Percentiles rank a stretch among this genome's conserved stretches.
Conservation (phyloP, 1,284 basidiomycete genomes). For the Ganoderma leucocontextum region DNA sequence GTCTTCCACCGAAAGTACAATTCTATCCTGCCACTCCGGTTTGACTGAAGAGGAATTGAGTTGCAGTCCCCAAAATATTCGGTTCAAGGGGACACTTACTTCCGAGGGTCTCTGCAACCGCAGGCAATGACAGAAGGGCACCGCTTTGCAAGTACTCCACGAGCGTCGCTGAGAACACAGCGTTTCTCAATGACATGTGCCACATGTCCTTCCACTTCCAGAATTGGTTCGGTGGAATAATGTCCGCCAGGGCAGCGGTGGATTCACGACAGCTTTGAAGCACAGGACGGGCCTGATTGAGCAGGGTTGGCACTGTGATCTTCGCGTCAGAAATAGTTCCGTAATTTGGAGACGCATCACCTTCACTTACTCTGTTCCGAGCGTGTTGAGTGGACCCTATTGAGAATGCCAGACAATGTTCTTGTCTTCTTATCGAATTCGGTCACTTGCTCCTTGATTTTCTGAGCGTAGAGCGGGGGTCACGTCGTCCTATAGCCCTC, state of each 20-base stretch:
- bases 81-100: conserved; percentile 54
- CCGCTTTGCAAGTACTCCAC: conserved; percentile 71
- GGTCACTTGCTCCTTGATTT: conserved; percentile 77
- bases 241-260: conserved; percentile 56
- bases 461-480: conserved; percentile 49
- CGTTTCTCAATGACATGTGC: conserved; percentile 68
- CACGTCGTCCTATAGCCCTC: neutral
- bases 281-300: conserved; percentile 63
- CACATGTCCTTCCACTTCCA: conserved; percentile 88
- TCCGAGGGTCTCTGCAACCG: conserved; percentile 64
- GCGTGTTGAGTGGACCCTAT: conserved; percentile 81
- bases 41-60: conserved; percentile 56
- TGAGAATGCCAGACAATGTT: conserved; percentile 69
- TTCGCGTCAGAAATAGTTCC: neutral
- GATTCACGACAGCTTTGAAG: conserved; percentile 62
- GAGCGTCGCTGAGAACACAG: conserved; percentile 72
- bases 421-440: conserved; percentile 79
- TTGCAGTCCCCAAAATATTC: no score
- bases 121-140: conserved; percentile 64
- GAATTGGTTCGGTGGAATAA: conserved; percentile 75
- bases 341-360: neutral
- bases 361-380: conserved; percentile 57
- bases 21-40: conserved; percentile 73
- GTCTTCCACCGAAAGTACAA: conserved; percentile 78
- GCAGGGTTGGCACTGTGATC: conserved; percentile 62